Base-by-base conservation (phyloP, 2,329 filamentous ascomycete genomes). In the Cordyceps pruinosa region DNA sequence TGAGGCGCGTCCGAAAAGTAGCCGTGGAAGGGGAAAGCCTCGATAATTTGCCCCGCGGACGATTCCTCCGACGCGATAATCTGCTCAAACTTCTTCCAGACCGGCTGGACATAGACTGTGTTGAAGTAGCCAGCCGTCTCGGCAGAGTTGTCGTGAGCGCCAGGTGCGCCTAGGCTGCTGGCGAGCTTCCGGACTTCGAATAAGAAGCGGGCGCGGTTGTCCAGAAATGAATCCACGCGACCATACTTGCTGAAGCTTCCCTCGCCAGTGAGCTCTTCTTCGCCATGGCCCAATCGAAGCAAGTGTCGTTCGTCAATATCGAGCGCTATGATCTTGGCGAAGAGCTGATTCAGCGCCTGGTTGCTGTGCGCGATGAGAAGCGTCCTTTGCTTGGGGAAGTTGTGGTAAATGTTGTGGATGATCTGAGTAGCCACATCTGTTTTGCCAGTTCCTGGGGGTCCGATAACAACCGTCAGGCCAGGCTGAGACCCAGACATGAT, bases 341-440 rank as follows among this genome's bases (percentile, higher is more conserved):
- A 99, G 1, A 99, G 79, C 69, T 99, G 94, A 67, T 99, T 99
- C 10, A 99, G 77, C 2, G 94, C 95, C 71, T 99, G 95, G 68
- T 99, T 99, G 72, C 93, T 97, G 71, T 99, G 94, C 5, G 94
- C 94, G 61, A 99, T 85, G 41, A 99, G 83, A 19, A 99, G 76
- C 0, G 94, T 99, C 64, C 90, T 88, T 71, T 99, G 91, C 61
- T 87, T 80, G 8, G 94, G 92, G 69, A 97, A 99, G 73, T 97
- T 96, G 76, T 97, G 93, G 69, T 99, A 99, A 64, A 99, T 88
- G 70, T 97, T 97, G 76, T 90, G 97, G 74, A 99, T 99, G 69
- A 97, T 95, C 71, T 99, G 94, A 5, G 93, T 97, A 48, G 91
- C 92, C 54, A 99, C 94, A 72, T 99, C 94, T n/a, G 94, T 99